Conservation (phyloP, 2,329 filamentous ascomycete genomes). For the Microdochium trichocladiopsis region DNA sequence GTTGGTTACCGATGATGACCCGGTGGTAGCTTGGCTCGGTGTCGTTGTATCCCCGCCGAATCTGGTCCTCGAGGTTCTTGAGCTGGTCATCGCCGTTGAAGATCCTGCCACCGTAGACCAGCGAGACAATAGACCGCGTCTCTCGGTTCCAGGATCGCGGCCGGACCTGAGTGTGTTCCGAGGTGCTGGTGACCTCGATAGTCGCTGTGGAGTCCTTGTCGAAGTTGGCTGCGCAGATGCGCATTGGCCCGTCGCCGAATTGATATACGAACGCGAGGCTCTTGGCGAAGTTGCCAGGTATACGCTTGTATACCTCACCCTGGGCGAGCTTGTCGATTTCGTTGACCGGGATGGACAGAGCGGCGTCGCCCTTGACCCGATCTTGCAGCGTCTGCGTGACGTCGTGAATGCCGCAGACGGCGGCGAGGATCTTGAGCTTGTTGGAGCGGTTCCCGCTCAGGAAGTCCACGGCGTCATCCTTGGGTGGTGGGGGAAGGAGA, state of each 20-base stretch:
- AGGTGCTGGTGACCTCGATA: neutral
- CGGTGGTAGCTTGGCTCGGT: neutral
- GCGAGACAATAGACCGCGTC: neutral
- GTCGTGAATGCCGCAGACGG: neutral
- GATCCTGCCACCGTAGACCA: neutral
- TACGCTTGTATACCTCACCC: neutral
- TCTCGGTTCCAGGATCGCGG: neutral
- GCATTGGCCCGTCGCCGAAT: neutral
- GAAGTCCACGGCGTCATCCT: neutral
- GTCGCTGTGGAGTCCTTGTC: neutral
- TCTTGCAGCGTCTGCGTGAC: neutral
- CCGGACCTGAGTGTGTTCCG: neutral
- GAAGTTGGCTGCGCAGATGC: neutral
- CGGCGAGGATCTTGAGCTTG: neutral
- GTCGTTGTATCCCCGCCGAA: neutral
- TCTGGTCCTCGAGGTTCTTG: neutral
- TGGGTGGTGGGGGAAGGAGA: neutral
- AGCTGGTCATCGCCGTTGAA: neutral
- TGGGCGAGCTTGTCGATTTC: neutral
- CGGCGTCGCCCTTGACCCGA: neutral
- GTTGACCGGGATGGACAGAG: neutral
- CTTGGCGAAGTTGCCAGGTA: neutral
- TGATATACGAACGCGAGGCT: neutral
- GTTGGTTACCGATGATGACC: neutral
- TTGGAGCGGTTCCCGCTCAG: neutral